Evolutionary conservation across 2,329 filamentous ascomycete species (phyloP).

Genomic region (Alternaria consortialis): DNA sequence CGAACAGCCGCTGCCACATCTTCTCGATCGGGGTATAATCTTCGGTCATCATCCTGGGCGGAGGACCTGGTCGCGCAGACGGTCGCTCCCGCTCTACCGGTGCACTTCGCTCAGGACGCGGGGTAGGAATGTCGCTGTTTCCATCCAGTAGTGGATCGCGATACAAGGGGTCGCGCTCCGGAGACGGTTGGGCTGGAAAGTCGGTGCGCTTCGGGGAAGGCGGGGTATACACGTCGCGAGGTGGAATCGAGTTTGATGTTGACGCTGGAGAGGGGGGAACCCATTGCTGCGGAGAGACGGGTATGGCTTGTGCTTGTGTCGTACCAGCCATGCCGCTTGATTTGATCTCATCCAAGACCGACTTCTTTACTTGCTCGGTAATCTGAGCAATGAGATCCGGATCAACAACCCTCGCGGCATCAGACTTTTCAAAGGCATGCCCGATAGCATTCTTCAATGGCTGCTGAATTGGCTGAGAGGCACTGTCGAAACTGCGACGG

Average conservation of each 20-base stretch:
- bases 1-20: conserved; percentile 81
- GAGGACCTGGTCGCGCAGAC: conserved; percentile 37
- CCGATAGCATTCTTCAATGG: conserved; percentile 66
- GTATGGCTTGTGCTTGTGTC: conserved; percentile 41
- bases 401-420: conserved; percentile 61
- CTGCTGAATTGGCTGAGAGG: conserved; percentile 52
- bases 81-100: conserved; percentile 38
- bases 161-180: conserved; percentile 48
- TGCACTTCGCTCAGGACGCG: conserved; percentile 34
- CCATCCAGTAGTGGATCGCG: conserved; percentile 45
- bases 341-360: conserved; percentile 58
- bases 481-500: conserved; percentile 11
- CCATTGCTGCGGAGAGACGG: conserved; percentile 48
- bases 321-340: conserved; percentile 48
- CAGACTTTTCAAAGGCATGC: conserved; percentile 63
- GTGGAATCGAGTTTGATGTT: conserved; percentile 59
- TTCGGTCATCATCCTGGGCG: conserved; percentile 45
- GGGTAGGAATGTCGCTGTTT: conserved; percentile 41
- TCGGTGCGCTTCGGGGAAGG: conserved; percentile 60
- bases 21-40: conserved; percentile 63
- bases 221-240: conserved; percentile 62
- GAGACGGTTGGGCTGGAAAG: conserved; percentile 39
- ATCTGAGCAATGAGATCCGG: conserved; percentile 70
- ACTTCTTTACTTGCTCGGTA: conserved; percentile 64
- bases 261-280: conserved; percentile 55